phyloP scores from a whole-genome alignment of 106 monocot genomes.

The Ottelia alismoides region DNA sequence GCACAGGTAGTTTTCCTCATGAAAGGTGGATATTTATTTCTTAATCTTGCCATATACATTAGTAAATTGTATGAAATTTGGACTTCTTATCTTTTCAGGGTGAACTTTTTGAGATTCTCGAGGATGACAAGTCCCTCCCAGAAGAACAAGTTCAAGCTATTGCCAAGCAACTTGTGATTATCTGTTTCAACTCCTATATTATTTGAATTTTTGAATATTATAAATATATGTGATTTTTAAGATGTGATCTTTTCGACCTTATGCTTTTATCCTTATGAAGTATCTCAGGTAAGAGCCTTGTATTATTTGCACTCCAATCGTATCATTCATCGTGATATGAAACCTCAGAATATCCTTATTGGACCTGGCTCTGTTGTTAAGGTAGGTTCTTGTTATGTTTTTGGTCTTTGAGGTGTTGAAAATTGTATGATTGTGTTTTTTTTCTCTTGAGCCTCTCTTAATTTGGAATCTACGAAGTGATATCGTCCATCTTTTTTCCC shows the following conservation, averaged over 20 bases:
- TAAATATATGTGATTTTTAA: too few species aligned
- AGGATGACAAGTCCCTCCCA: slow-evolving; percentile 95
- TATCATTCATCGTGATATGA: slow-evolving; percentile 99
- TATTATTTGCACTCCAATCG: slow-evolving; percentile 97
- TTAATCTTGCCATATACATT: too few species aligned
- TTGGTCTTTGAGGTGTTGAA: too few species aligned
- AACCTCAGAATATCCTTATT: slow-evolving; percentile 96
- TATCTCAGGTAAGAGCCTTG: slow-evolving; percentile 74
- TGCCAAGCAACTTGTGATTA: slow-evolving; percentile 83
- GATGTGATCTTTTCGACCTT: too few species aligned
- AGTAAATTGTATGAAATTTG: not conserved
- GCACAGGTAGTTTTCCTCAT: slow-evolving; percentile 57
- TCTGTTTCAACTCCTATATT: not conserved
- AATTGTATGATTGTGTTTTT: too few species aligned
- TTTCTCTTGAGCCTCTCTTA: too few species aligned
- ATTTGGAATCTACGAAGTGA: too few species aligned
- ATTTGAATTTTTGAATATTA: too few species aligned
- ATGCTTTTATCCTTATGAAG: not conserved
- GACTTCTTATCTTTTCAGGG: slow-evolving; percentile 30
- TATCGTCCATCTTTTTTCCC: too few species aligned
- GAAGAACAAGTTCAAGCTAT: slow-evolving; percentile 98
- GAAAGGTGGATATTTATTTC: too few species aligned
- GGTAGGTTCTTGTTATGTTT: too few species aligned
- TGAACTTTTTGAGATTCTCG: slow-evolving; percentile 94
- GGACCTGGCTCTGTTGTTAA: slow-evolving; percentile 90